Percentiles rank a stretch among this genome's conserved stretches.
Conservation (phyloP, 805 yeast genomes). For the Huiozyma sinensis region DNA sequence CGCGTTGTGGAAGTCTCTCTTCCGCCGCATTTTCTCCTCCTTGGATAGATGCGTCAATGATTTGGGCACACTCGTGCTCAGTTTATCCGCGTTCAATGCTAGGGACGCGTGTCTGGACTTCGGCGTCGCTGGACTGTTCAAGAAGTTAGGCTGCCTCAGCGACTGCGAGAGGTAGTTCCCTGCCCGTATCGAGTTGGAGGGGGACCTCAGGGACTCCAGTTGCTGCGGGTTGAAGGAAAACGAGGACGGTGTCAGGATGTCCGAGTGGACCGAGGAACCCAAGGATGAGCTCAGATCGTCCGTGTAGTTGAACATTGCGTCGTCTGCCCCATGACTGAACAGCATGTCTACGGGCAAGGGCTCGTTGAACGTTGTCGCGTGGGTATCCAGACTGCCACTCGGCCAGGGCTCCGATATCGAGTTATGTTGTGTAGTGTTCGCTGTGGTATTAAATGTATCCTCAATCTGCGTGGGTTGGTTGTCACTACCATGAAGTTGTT, state of each 20-base stretch:
- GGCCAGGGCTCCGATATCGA: slow-evolving; percentile 1
- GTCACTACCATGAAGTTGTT: not conserved
- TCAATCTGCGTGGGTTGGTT: too few species aligned
- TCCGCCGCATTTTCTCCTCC: slow-evolving; percentile 63
- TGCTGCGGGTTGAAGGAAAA: slow-evolving; percentile 18
- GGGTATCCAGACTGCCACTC: not conserved
- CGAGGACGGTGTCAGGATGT: slow-evolving; percentile 16
- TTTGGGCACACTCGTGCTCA: slow-evolving; percentile 13
- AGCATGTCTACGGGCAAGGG: slow-evolving; percentile 10
- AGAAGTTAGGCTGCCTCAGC: slow-evolving; percentile 15
- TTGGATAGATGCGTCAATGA: slow-evolving; percentile 13
- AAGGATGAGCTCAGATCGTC: slow-evolving; percentile 25
- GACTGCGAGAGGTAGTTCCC: slow-evolving; percentile 23
- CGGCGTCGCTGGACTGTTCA: slow-evolving; percentile 15
- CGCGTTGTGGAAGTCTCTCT: slow-evolving; percentile 87
- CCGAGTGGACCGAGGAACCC: slow-evolving; percentile 22
- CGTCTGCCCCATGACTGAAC: slow-evolving; percentile 12
- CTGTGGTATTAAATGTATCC: not conserved
- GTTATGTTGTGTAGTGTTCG: not conserved
- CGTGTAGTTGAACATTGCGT: slow-evolving; percentile 12
- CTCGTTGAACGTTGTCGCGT: slow-evolving; percentile 1
- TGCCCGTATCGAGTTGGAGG: slow-evolving; percentile 19
- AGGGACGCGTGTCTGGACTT: slow-evolving; percentile 26
- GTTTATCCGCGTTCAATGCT: slow-evolving; percentile 1
- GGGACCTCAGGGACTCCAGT: slow-evolving; percentile 17